Conservation (phyloP, 2,329 filamentous ascomycete genomes). For the Beauveria varroae region DNA sequence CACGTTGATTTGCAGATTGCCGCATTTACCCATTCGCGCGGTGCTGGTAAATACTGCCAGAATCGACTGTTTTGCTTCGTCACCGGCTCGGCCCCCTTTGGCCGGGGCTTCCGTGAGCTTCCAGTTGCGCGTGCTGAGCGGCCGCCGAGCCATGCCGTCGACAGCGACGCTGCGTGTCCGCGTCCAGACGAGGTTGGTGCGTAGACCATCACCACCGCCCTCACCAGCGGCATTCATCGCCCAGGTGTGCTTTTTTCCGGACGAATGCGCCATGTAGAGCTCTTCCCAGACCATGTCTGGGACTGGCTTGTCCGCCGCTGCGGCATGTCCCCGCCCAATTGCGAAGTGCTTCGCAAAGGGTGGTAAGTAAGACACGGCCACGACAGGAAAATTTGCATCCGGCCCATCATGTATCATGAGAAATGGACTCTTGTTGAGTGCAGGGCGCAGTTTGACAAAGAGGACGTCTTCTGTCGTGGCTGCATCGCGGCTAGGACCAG, state of each 20-base stretch:
- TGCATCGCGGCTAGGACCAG: background rate
- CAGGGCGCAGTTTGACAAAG: background rate
- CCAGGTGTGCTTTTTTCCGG: constrained; percentile 10
- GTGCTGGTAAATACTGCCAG: constrained; percentile 13
- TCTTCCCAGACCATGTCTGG: constrained; percentile 4
- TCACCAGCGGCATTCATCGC: constrained; percentile 1
- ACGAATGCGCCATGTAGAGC: constrained; percentile 3
- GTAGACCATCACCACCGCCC: background rate
- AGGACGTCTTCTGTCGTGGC: background rate
- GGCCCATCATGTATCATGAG: constrained; percentile 1
- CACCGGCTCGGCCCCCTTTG: background rate
- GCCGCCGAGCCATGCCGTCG: constrained; percentile 11
- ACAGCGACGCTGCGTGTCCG: constrained; percentile 11
- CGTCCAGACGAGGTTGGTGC: constrained; percentile 11
- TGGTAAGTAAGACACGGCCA: constrained; percentile 8
- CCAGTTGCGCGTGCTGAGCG: constrained; percentile 12
- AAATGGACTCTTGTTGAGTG: background rate
- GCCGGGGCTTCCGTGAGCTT: constrained; percentile 3
- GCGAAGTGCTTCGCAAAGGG: constrained; percentile 4
- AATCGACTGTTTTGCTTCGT: background rate
- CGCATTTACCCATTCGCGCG: constrained; percentile 1
- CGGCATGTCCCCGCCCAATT: background rate
- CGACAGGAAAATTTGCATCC: background rate
- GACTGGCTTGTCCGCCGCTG: background rate
- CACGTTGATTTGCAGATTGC: constrained; percentile 12